Conservation (phyloP, 495 filamentous ascomycete genomes). For the Hyaloscypha finlandica region DNA sequence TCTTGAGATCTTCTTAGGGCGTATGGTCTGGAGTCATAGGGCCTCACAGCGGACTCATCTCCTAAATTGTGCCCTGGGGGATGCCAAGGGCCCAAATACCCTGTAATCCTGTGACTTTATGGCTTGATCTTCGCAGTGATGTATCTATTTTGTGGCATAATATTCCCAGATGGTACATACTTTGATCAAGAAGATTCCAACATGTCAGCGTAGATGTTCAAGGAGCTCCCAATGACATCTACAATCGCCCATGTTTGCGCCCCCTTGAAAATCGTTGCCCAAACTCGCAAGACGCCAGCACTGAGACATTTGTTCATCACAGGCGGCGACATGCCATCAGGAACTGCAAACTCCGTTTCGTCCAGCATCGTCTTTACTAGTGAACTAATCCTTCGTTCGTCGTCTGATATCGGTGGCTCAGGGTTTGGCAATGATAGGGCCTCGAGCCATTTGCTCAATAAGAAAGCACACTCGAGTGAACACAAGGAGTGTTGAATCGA, state of each 20-base stretch:
- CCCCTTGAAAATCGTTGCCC: conserved; percentile 4
- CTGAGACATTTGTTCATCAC: conserved; percentile 2
- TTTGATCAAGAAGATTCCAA: conserved; percentile 4
- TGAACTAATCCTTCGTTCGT: neutral
- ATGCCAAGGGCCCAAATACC: too few species aligned
- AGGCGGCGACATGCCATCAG: neutral
- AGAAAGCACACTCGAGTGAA: conserved; percentile 68
- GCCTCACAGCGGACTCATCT: too few species aligned
- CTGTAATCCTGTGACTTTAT: too few species aligned
- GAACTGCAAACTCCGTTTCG: conserved; percentile 6
- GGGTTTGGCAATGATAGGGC: conserved; percentile 38
- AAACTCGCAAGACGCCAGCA: neutral
- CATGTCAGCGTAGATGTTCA: conserved; percentile 9
- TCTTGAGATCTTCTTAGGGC: too few species aligned
- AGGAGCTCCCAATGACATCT: neutral
- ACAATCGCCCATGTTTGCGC: conserved; percentile 6
- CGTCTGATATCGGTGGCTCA: conserved; percentile 1
- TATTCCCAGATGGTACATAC: neutral
- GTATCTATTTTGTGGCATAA: too few species aligned
- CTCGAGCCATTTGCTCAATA: conserved; percentile 59
- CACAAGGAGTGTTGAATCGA: conserved; percentile 71
- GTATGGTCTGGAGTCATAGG: too few species aligned
- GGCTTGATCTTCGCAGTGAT: too few species aligned
- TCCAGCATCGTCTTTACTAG: conserved; percentile 1
- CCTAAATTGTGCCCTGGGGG: too few species aligned